Evolutionary conservation across 371 early-diverging fungal genomes (phyloP), one percentile per base, ranked within the genome.

Genomic region (Caulochytrium protostelioides): DNA sequence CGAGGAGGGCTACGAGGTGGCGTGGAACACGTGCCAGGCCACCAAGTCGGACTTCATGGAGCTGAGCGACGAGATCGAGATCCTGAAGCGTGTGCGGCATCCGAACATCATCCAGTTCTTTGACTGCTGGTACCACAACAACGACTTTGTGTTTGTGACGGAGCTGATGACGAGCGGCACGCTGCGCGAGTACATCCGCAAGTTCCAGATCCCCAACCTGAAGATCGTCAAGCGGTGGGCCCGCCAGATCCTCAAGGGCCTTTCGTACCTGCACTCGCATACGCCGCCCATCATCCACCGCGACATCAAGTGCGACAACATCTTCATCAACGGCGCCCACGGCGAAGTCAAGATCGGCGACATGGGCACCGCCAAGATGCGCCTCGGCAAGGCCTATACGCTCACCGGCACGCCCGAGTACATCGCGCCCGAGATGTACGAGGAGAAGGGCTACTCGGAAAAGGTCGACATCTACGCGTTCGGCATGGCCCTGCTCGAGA

Each of bases 291-390:
- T 86, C 37, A 83, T 86, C 42, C 87, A 86, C 41, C 70, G 84
- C 28, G 80, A 83, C 36, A 71, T 83, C 50, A 79, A 59, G 62
- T 50, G 63, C 50, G 67, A 69, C 33, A 86, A 86, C 42, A 79
- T 86, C 36, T 86, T 86, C 52, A 79, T 86, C 47, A 82, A 81
- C 44, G 81, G 82, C n/a, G 72, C 79, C 0, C 75, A 76, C 40
- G 83, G 84, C 22, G 80, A 83, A 50, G 79, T 83, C 30, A 87
- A 87, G 48, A 83, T 87, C 47, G 87, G 87, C 30, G 87, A 87
- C 52, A 70, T 87, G 71, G 87, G 87, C 9, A 75, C 77, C 0
- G 83, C 87, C 4, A 78, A 76, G 50, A 79, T 80, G 59, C 77
- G 66, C 44, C 46, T 53, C 28, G 65, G 70, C 39, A 78, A 82